Percentiles rank a stretch among this genome's conserved stretches.
phyloP scores from a whole-genome alignment of 257 asterid genomes.

The Salvia rosmarinus region DNA sequence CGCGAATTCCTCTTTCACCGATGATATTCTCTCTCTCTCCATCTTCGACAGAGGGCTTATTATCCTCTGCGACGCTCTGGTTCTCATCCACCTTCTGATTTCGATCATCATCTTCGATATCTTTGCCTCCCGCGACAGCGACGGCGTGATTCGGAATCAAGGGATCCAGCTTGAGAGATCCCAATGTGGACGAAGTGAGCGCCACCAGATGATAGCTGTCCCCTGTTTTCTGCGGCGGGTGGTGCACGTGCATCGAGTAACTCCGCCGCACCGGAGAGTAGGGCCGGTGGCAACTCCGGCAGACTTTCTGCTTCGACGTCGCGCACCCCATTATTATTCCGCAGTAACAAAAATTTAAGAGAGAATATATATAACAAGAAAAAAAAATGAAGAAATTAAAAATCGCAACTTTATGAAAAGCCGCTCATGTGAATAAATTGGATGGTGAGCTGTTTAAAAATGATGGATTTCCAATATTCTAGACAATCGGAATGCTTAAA shows the following conservation, averaged over 20 bases:
- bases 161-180: slow-evolving; percentile 73
- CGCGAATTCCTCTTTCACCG: slow-evolving; percentile 58
- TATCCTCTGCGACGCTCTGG: slow-evolving; percentile 35
- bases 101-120: slow-evolving; percentile 5
- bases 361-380: neutral
- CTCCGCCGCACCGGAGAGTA: slow-evolving; percentile 79
- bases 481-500: slow-evolving; percentile 25
- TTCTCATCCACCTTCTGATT: too few relatives aligned
- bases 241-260: slow-evolving; percentile 65
- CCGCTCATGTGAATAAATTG: slow-evolving; percentile 32
- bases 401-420: slow-evolving; percentile 28
- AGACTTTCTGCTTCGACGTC: slow-evolving; percentile 62
- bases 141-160: slow-evolving; percentile 27
- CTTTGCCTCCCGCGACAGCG: slow-evolving; percentile 2
- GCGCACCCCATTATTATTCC: slow-evolving; percentile 73
- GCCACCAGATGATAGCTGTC: slow-evolving; percentile 69
- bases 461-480: slow-evolving; percentile 45
- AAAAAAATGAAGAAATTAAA: neutral
- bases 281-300: slow-evolving; percentile 65
- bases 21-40: slow-evolving; percentile 11
- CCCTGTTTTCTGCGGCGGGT: slow-evolving; percentile 46
- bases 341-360: slow-evolving; percentile 18
- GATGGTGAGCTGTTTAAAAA: slow-evolving; percentile 48
- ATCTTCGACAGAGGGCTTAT: neutral
- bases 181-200: slow-evolving; percentile 87